phyloP scores from a whole-genome alignment of 2,329 filamentous ascomycete genomes.

The Parastagonospora avenae region DNA sequence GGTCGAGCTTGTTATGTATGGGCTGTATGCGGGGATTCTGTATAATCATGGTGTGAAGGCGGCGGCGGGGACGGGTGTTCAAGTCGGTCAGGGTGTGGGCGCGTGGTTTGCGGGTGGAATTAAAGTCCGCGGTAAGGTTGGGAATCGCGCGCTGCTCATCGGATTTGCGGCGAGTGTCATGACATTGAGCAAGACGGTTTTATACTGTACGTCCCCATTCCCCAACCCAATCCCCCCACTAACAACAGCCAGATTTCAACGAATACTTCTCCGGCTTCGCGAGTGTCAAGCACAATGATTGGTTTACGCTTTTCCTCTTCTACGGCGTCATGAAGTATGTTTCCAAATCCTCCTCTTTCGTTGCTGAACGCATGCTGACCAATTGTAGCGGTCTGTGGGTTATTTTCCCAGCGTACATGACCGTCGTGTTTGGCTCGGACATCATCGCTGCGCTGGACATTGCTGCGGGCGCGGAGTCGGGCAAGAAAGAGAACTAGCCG shows the following conservation, averaged over 20 bases:
- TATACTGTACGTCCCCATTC: slow-evolving; percentile 65
- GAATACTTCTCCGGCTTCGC: slow-evolving; percentile 65
- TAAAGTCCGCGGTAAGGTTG: slow-evolving; percentile 58
- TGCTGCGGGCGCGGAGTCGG: slow-evolving; percentile 39
- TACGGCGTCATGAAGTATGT: slow-evolving; percentile 72
- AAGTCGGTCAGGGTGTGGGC: slow-evolving; percentile 44
- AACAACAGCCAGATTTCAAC: slow-evolving; percentile 57
- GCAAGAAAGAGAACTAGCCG: slow-evolving; percentile 32
- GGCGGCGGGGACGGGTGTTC: slow-evolving; percentile 46
- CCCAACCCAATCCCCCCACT: no score
- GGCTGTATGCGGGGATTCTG: slow-evolving; percentile 64
- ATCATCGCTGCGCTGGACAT: slow-evolving; percentile 64
- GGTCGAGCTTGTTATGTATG: slow-evolving; percentile 70
- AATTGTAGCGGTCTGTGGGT: slow-evolving; percentile 66
- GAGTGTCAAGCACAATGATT: slow-evolving; percentile 67
- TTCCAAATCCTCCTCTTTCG: background rate
- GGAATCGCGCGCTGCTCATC: slow-evolving; percentile 62
- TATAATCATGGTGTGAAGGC: slow-evolving; percentile 45
- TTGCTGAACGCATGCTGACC: slow-evolving; percentile 7
- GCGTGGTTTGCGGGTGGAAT: slow-evolving; percentile 56
- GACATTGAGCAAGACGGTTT: slow-evolving; percentile 70
- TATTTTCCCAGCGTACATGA: slow-evolving; percentile 66
- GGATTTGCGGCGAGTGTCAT: slow-evolving; percentile 65
- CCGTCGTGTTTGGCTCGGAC: slow-evolving; percentile 64
- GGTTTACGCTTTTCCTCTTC: slow-evolving; percentile 58